Evolutionary conservation across 257 asterid genomes (phyloP), one percentile per base, ranked within the genome.

Genomic region (Capsicum rhomboideum): DNA sequence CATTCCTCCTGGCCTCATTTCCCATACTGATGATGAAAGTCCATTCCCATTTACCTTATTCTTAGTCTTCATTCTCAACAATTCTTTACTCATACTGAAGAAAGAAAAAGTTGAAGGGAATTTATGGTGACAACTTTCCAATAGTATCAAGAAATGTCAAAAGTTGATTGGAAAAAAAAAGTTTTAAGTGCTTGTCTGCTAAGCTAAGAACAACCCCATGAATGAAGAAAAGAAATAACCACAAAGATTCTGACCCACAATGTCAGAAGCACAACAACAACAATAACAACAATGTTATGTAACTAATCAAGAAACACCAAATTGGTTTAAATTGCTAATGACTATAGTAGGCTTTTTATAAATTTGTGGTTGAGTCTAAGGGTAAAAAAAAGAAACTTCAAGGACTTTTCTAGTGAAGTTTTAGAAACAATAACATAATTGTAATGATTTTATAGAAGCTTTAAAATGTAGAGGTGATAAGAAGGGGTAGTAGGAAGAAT

Each of bases 1-100:
- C 99, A 96, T 96, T 80, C 99, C 98, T 8, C 98, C 93, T 0
- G 98, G 98, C 92, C 98, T 86, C 12, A 92, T 84, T 66, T 96
- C 99, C 97, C 92, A 92, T 71, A 81, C 90, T 2, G 83, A 86
- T 52, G 82, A 75, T 49, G 81, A 75, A 26, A 75, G 44, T 75
- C 81, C 81, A 75, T 75, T 75, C 8, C 59, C 81, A 75, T 75
- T 46, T 46, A 37, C 12, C 37, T 72, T 59, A 21, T 59, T 74
- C 14, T 89, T 91, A 16, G 90, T 87, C 90, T 89, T 94, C 98
- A 88, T 91, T 78, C 92, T 91, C 53, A 86, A 83, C 75, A 88
- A 87, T 80, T 91, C 90, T 72, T 88, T 92, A 23, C 82, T 89
- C 93, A 87, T 93, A 28, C 9, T 54, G 23, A 80, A n/a, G n/a